Evolutionary conservation across 441 rosid species (phyloP), one percentile per base, ranked within the genome.

Genomic region (Corymbia calophylla): DNA sequence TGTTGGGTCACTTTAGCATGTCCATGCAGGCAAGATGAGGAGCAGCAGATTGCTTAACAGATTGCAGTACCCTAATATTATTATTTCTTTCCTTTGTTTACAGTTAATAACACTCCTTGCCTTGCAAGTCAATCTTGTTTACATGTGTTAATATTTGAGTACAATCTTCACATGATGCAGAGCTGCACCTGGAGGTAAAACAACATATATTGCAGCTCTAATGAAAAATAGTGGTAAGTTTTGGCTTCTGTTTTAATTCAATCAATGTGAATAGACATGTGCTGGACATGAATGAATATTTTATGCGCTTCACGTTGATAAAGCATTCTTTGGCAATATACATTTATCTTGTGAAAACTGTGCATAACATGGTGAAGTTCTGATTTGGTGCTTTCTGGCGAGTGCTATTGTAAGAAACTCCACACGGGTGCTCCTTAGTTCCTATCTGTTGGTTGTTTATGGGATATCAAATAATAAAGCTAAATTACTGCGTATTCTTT

Each of bases 141-240:
- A 86, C 87, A 7, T 70, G 56, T 53, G 23, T 86, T 53, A 25
- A 62, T 73, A 23, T 48, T 48, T 91, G 88, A 87, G 64, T 48
- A 88, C 31, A 32, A 73, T 89, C 89, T 91, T 80, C 91, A 44
- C 90, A 27, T 92, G 88, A 82, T 95, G 92, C 95, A 98, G 99
- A 91, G 99, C 99, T 87, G 99, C 99, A 39, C 99, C 99, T 87
- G 99, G 99, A 90, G 99, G 99, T 91, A 98, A 98, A 94, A 98
- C 99, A 86, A 97, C 99, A 48, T 98, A 98, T 86, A 89, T 98
- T 91, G 98, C 99, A 17, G 96, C 98, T 31, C 95, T 98, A 77
- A 98, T 98, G 99, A 98, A 96, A 92, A 97, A 98, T 89, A 96
- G 95, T 86, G 99, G 99, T 96, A 95, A 85, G 95, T 89, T 81